Conservation (phyloP, 2,329 filamentous ascomycete species). For the Colletotrichum sp. region DNA sequence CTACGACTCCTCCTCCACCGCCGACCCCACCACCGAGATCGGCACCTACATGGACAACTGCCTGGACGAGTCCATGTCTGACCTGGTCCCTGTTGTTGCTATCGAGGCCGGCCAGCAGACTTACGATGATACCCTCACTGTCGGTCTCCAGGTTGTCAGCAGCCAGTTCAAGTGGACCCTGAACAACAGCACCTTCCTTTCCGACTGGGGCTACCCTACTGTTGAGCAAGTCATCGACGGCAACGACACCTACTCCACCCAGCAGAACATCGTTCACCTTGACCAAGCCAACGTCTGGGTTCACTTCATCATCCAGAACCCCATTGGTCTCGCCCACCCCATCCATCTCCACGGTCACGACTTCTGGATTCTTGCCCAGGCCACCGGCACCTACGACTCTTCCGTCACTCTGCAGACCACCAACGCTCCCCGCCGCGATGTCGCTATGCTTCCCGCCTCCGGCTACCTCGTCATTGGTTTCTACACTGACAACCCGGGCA, state of each 20-base stretch:
- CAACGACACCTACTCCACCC: constrained; percentile 22
- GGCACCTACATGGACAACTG: constrained; percentile 32
- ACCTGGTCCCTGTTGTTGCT: constrained; percentile 36
- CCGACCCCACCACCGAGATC: constrained; percentile 27
- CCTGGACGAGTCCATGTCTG: constrained; percentile 35
- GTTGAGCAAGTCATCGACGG: constrained; percentile 23
- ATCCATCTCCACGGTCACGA: constrained; percentile 56
- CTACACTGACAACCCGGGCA: constrained; percentile 52
- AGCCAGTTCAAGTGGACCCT: constrained; percentile 51
- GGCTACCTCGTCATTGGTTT: constrained; percentile 57
- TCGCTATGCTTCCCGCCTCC: constrained; percentile 47
- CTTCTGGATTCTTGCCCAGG: constrained; percentile 33
- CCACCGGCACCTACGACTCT: constrained; percentile 26
- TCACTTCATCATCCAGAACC: constrained; percentile 36
- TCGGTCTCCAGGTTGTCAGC: constrained; percentile 25
- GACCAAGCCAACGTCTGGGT: constrained; percentile 29
- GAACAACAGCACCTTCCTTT: constrained; percentile 48
- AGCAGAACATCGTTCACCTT: constrained; percentile 26
- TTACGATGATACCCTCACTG: constrained; percentile 30
- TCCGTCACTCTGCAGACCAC: constrained; percentile 15
- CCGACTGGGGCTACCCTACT: constrained; percentile 52
- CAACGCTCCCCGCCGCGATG: constrained; percentile 59
- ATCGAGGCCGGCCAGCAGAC: constrained; percentile 33
- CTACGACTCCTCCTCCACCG: constrained; percentile 34
- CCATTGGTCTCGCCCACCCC: constrained; percentile 40